A percentile compares a stretch with the other conserved stretches of the same genome.
phyloP scores from a whole-genome alignment of 371 early-diverging fungal species.

The Dichotomocladium elegans region DNA sequence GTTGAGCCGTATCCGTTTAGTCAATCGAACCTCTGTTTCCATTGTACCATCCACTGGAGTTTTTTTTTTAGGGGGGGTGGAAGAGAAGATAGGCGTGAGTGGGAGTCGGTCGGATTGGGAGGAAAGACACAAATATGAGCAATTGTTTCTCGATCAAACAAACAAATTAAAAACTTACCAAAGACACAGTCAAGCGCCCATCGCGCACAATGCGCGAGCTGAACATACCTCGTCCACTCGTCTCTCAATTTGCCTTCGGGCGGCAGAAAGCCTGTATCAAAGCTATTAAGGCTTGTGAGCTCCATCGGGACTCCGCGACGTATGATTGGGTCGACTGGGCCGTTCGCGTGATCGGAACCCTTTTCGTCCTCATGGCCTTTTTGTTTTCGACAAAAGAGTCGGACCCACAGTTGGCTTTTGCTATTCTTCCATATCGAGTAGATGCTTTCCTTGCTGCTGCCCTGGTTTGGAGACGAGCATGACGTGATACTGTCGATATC shows the following conservation, averaged over 20 bases:
- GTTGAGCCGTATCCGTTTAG: too few species aligned
- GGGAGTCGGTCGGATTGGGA: neutral
- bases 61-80: too few species aligned
- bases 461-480: conserved; percentile 3
- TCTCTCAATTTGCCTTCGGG: conserved; percentile 30
- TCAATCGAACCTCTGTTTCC: too few species aligned
- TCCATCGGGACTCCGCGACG: neutral
- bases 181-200: conserved; percentile 44
- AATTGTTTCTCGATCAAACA: neutral
- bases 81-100: too few species aligned
- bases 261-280: conserved; percentile 30
- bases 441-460: neutral
- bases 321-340: neutral
- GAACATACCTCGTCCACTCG: conserved; percentile 35
- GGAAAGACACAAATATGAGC: neutral
- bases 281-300: conserved; percentile 6
- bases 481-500: conserved; percentile 1
- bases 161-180: conserved; percentile 14
- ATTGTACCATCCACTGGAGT: neutral
- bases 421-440: neutral
- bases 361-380: neutral
- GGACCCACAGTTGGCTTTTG: neutral
- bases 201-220: conserved; percentile 32
- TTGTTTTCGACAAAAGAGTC: conserved; percentile 2
- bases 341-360: neutral